Evolutionary conservation across 495 filamentous ascomycete species (phyloP).

Genomic region (Melanomma pulvis-pyrius): DNA sequence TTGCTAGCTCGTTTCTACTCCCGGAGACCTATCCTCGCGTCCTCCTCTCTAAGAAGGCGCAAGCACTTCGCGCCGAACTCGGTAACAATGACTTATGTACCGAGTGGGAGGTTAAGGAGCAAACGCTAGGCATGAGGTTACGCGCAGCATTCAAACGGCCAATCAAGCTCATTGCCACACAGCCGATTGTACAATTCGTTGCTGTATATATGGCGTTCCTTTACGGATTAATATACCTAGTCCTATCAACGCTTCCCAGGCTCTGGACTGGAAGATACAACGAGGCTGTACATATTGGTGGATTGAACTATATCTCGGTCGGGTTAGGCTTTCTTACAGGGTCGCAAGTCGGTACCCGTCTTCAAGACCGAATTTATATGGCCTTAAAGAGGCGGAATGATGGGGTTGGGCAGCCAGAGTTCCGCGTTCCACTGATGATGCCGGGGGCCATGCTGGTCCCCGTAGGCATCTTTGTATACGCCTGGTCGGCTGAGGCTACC

Average conservation of each 20-base stretch:
- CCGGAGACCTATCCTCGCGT: too few relatives aligned
- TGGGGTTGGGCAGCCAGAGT: slow-evolving; percentile 35
- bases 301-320: slow-evolving; percentile 50
- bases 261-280: slow-evolving; percentile 48
- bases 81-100: background rate
- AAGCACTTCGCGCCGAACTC: slow-evolving; percentile 44
- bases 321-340: slow-evolving; percentile 47
- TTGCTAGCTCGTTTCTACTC: background rate
- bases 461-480: slow-evolving; percentile 41
- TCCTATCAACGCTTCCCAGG: slow-evolving; percentile 43
- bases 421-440: slow-evolving; percentile 40
- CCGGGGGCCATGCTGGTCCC: slow-evolving; percentile 31
- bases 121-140: slow-evolving; percentile 32
- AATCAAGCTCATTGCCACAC: slow-evolving; percentile 38
- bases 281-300: slow-evolving; percentile 36
- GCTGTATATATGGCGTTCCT: slow-evolving; percentile 41
- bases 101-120: background rate
- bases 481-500: slow-evolving; percentile 35
- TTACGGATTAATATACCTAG: slow-evolving; percentile 42
- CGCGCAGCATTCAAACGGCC: slow-evolving; percentile 32
- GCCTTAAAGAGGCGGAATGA: background rate
- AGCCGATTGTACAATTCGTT: slow-evolving; percentile 41
- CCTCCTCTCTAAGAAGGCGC: slow-evolving; percentile 18
- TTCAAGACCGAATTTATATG: slow-evolving; percentile 19
- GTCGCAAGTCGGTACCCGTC: slow-evolving; percentile 37